Conservation (phyloP, 1,284 basidiomycete species). For the Marasmius fiardii region DNA sequence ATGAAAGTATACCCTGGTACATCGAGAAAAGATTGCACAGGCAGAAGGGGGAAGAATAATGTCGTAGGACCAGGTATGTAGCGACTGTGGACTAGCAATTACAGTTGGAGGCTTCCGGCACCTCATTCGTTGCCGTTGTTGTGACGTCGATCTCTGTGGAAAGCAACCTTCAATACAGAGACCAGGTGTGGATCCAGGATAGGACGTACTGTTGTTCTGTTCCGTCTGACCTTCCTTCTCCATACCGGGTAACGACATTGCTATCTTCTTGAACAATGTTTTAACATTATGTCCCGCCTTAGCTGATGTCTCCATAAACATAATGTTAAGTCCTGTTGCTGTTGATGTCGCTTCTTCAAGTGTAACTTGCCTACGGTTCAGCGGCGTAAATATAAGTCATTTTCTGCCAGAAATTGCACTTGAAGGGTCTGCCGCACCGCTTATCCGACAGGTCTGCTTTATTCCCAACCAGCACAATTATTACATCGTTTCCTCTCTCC, state of each 20-base stretch:
- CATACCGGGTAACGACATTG: conserved; percentile 96
- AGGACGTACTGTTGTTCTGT: conserved; percentile 65
- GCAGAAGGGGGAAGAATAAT: not conserved
- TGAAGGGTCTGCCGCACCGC: conserved; percentile 48
- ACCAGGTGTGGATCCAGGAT: not conserved
- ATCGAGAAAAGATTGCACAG: not conserved
- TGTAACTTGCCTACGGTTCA: conserved; percentile 88
- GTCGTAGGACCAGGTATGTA: not conserved
- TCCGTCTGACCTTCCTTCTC: conserved; percentile 77
- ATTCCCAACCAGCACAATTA: conserved; percentile 98
- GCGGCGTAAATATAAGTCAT: conserved; percentile 3
- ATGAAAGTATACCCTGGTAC: not conserved
- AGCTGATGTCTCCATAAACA: conserved; percentile 99
- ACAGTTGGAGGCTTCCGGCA: conserved; percentile 78
- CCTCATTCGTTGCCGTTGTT: conserved; percentile 53
- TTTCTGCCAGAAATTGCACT: not conserved
- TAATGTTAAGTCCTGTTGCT: conserved; percentile 90
- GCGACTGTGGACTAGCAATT: conserved; percentile 52
- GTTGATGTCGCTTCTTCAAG: conserved; percentile 95
- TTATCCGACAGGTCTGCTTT: conserved; percentile 97
- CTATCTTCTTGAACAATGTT: conserved; percentile 98
- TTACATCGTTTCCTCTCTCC: conserved; percentile 97
- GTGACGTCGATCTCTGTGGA: conserved; percentile 80
- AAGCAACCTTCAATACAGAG: conserved; percentile 13
- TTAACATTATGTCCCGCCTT: conserved; percentile 99